These are phyloP conservation scores for Russula ochroleuca DNA, from an alignment of 768 basidiomycete species.

Conservation along the genomic window DNA sequence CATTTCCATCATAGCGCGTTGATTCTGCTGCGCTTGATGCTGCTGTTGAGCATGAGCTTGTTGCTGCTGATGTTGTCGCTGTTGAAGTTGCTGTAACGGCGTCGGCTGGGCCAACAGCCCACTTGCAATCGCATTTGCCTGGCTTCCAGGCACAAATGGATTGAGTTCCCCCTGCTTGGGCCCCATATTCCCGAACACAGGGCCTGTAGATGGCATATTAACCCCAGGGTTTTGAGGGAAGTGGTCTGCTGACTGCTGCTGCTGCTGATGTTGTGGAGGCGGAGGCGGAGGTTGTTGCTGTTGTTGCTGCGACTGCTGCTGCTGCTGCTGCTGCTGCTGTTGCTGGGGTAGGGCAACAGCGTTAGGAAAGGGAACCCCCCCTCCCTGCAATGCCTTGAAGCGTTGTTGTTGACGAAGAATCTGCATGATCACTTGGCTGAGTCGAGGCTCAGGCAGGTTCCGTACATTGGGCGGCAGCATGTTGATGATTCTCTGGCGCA, in stretches of 20 bases:
- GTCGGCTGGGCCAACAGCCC: slow-evolving; percentile 14
- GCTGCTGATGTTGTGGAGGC: slow-evolving; percentile 11
- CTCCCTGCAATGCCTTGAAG: slow-evolving; percentile 11
- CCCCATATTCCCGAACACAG: slow-evolving; percentile 19
- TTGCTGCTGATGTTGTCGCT: slow-evolving; percentile 16
- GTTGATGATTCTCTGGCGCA: slow-evolving; percentile 15
- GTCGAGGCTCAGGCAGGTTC: slow-evolving; percentile 13
- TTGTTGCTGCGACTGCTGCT: slow-evolving; percentile 11
- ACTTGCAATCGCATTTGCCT: slow-evolving; percentile 23
- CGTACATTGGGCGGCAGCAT: slow-evolving; percentile 2
- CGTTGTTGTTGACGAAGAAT: slow-evolving; percentile 7
- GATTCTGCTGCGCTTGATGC: slow-evolving; percentile 17
- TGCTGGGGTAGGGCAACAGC: background rate
- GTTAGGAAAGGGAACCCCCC: background rate
- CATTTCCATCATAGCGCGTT: slow-evolving; percentile 17
- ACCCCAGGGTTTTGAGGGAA: slow-evolving; percentile 12
- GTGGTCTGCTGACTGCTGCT: slow-evolving; percentile 11
- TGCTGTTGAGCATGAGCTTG: slow-evolving; percentile 12
- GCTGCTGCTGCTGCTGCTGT: background rate
- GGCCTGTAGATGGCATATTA: slow-evolving; percentile 4
- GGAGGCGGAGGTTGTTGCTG: slow-evolving; percentile 15
- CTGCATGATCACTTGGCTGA: slow-evolving; percentile 6
- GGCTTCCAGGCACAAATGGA: slow-evolving; percentile 25
- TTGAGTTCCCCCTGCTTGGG: slow-evolving; percentile 27
- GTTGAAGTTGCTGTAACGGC: slow-evolving; percentile 9